Base-by-base conservation (phyloP, 495 filamentous ascomycete genomes). In the Amphirosellinia nigrospora region DNA sequence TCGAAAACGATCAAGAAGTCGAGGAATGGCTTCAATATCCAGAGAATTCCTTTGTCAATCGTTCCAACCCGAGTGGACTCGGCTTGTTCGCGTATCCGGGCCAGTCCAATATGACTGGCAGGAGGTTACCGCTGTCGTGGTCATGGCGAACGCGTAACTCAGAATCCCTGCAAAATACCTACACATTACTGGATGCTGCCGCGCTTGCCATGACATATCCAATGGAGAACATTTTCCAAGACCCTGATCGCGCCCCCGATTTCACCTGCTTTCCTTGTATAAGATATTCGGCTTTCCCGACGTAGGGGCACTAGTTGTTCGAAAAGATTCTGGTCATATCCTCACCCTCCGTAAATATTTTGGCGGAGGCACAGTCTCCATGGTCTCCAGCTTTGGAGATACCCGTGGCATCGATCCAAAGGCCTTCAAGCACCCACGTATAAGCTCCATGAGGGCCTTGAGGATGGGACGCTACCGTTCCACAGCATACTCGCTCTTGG, bases 281-380 rank as follows among this genome's bases (percentile, higher is more conserved):
- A 95, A 95, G 79, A 91, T 94, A 63, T 94, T 94, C 75, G 92
- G 92, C 16, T 92, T 92, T 67, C 92, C 92, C 0, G 89, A 94
- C 66, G 83, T 95, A 19, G 92, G 92, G 1, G 92, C 86, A 6
- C 77, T 94, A 28, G 85, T 93, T 45, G 85, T 94, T 15, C 86
- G 90, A 32, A 89, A 85, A 72, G 81, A 83, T 23, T 88, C 89
- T 26, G 88, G 86, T 1, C 83, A 88, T 53, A 85, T 92, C 45
- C 83, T 94, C 11, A 79, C 83, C 59, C 82, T 87, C 60, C 84
- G 91, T 36, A 87, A 83, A 62, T 94, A 91, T 75, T 95, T 95
- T 74, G 92, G 92, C 38, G 92, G 92, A 11, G 92, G 92, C 8
- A 93, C 92, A 2, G 90, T 94, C 26, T 88, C 89, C 56, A 87